Conservation (phyloP, 768 basidiomycete genomes). For the Strobilomyces dryophilus region DNA sequence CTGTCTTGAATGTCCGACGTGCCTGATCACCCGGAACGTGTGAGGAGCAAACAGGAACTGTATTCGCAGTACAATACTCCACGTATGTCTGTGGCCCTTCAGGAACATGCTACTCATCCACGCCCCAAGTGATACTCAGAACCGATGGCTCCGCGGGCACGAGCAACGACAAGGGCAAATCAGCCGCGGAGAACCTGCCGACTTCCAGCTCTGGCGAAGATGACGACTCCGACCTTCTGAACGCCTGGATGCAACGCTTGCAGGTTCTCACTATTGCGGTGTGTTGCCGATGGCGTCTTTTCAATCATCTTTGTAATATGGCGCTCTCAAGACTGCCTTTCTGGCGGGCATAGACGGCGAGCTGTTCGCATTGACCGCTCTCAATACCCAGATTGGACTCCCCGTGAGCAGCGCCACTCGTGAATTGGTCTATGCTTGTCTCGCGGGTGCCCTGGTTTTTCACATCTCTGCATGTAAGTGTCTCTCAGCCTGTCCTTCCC, state of each 20-base stretch:
- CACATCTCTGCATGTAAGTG: conserved; percentile 28
- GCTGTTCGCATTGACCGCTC: conserved; percentile 24
- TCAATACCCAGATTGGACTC: conserved; percentile 18
- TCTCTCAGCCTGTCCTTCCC: neutral
- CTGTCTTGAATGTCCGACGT: neutral
- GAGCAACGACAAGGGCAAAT: conserved; percentile 1
- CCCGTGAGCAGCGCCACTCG: conserved; percentile 6
- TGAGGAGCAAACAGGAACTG: neutral
- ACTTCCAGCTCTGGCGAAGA: neutral
- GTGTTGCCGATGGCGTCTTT: conserved; percentile 2
- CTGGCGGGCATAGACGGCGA: conserved; percentile 25
- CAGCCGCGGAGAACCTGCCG: neutral
- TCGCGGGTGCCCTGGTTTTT: conserved; percentile 29
- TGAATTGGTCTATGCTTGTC: conserved; percentile 27
- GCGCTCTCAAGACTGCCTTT: conserved; percentile 26
- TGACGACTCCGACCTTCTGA: conserved; percentile 18
- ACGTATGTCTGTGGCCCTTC: conserved; percentile 12
- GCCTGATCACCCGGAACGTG: neutral
- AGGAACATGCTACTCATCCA: conserved; percentile 1
- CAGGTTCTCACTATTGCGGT: conserved; percentile 29
- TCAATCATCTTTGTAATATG: neutral
- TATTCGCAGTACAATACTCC: conserved; percentile 4
- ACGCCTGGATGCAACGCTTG: conserved; percentile 23
- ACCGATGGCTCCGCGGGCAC: conserved; percentile 5
- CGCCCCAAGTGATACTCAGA: neutral